These are phyloP conservation scores for Delitschia confertaspora DNA, from an alignment of 495 filamentous ascomycete species.

Conservation along the genomic window DNA sequence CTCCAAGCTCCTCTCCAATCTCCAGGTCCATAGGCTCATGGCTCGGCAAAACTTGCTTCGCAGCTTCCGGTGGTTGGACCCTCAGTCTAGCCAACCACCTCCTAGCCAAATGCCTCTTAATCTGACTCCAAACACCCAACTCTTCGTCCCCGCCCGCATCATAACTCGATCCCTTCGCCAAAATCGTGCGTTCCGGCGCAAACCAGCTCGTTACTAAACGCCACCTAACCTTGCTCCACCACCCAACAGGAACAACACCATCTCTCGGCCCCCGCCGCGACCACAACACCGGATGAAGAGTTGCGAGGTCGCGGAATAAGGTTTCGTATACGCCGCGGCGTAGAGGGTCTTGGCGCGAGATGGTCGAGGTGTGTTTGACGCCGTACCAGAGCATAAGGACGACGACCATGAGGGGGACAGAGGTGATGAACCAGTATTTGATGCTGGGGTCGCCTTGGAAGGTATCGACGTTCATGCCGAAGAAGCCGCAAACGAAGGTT, in stretches of 20 bases:
- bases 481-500: slow-evolving; percentile 44
- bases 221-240: slow-evolving; percentile 39
- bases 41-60: too few species aligned
- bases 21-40: too few species aligned
- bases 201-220: slow-evolving; percentile 41
- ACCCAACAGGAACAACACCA: slow-evolving; percentile 34
- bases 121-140: slow-evolving; percentile 36
- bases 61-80: too few species aligned
- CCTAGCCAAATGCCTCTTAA: slow-evolving; percentile 38
- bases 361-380: slow-evolving; percentile 42
- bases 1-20: slow-evolving; percentile 17
- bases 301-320: slow-evolving; percentile 41
- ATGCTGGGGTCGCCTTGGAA: slow-evolving; percentile 39
- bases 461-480: slow-evolving; percentile 47
- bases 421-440: slow-evolving; percentile 45
- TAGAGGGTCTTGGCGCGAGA: slow-evolving; percentile 39
- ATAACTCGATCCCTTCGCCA: slow-evolving; percentile 17
- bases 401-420: slow-evolving; percentile 40
- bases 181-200: slow-evolving; percentile 32
- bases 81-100: slow-evolving; percentile 40
- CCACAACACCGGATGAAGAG: slow-evolving; percentile 42
- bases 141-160: slow-evolving; percentile 35
- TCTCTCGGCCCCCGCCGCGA: slow-evolving; percentile 40
- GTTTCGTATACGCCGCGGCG: slow-evolving; percentile 45
- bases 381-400: slow-evolving; percentile 42